A percentile compares a stretch with the other conserved stretches of the same genome.
These are phyloP conservation scores for Pseudogymnoascus sp. DNA, from an alignment of 2,329 filamentous ascomycete species.

Conservation along the genomic window DNA sequence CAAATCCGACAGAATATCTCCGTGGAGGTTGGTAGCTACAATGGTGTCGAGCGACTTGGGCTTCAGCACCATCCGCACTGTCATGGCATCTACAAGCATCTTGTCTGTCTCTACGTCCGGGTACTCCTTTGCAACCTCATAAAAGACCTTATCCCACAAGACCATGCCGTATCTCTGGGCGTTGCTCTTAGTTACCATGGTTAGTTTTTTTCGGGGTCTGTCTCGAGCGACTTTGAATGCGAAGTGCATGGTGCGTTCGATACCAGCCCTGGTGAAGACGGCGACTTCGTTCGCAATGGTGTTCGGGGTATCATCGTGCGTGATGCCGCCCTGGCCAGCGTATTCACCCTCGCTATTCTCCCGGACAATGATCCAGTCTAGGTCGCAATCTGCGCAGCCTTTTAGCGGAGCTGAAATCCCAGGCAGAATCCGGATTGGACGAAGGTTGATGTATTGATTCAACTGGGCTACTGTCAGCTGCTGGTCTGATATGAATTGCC, in stretches of 20 bases:
- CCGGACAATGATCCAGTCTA: slow-evolving; percentile 56
- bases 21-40: slow-evolving; percentile 51
- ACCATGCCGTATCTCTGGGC: slow-evolving; percentile 57
- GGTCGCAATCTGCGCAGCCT: slow-evolving; percentile 34
- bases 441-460: slow-evolving; percentile 57
- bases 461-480: slow-evolving; percentile 29
- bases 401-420: slow-evolving; percentile 46
- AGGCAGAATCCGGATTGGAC: slow-evolving; percentile 48
- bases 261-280: slow-evolving; percentile 50
- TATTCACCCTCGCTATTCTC: slow-evolving; percentile 60
- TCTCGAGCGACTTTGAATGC: slow-evolving; percentile 46
- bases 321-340: slow-evolving; percentile 51
- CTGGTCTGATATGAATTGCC: no score
- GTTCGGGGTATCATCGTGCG: slow-evolving; percentile 47
- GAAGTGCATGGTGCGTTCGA: slow-evolving; percentile 52
- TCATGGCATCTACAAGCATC: slow-evolving; percentile 50
- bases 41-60: slow-evolving; percentile 50
- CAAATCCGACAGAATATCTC: slow-evolving; percentile 60
- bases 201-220: slow-evolving; percentile 46
- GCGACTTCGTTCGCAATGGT: slow-evolving; percentile 52
- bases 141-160: slow-evolving; percentile 54
- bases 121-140: slow-evolving; percentile 45
- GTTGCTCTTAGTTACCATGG: slow-evolving; percentile 56
- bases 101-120: slow-evolving; percentile 51
- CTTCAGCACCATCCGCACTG: slow-evolving; percentile 44